phyloP scores from a whole-genome alignment of 305 asterid species.

The Fraxinus nigra region DNA sequence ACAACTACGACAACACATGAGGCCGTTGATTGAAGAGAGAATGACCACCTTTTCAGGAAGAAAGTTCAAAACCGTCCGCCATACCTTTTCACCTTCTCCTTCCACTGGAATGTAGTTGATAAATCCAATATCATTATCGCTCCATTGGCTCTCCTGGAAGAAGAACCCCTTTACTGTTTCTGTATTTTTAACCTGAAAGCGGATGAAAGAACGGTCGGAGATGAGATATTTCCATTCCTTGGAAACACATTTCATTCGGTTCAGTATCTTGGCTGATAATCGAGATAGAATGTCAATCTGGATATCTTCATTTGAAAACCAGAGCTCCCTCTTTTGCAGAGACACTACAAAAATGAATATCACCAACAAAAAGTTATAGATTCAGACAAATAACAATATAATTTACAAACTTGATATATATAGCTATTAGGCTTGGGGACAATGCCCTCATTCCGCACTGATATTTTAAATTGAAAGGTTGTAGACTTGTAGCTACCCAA shows the following conservation, averaged over 20 bases:
- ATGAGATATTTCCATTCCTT: slow-evolving; percentile 51
- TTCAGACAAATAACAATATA: not conserved
- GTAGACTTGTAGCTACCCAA: not conserved
- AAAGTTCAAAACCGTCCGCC: slow-evolving; percentile 39
- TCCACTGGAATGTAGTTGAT: slow-evolving; percentile 50
- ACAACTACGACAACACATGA: slow-evolving; percentile 50
- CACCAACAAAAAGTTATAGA: not conserved
- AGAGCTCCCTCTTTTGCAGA: slow-evolving; percentile 29
- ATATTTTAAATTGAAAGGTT: not conserved
- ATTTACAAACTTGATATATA: not conserved
- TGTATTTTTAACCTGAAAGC: slow-evolving; percentile 30
- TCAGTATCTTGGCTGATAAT: slow-evolving; percentile 42
- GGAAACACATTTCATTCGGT: slow-evolving; percentile 45
- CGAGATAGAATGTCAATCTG: slow-evolving; percentile 35
- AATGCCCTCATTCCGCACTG: not conserved
- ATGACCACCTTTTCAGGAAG: slow-evolving; percentile 56
- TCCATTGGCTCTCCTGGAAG: slow-evolving; percentile 50
- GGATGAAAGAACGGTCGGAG: slow-evolving; percentile 45
- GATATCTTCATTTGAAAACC: slow-evolving; percentile 39
- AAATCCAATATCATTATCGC: slow-evolving; percentile 27
- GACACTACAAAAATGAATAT: slow-evolving; percentile 15
- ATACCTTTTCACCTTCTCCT: slow-evolving; percentile 13
- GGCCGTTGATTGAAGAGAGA: slow-evolving; percentile 53
- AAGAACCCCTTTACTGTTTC: slow-evolving; percentile 58
- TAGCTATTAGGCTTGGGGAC: not conserved